These are phyloP conservation scores for Phytophthora colocasiae DNA, from an alignment of 352 stramenopile species.

Conservation along the genomic window DNA sequence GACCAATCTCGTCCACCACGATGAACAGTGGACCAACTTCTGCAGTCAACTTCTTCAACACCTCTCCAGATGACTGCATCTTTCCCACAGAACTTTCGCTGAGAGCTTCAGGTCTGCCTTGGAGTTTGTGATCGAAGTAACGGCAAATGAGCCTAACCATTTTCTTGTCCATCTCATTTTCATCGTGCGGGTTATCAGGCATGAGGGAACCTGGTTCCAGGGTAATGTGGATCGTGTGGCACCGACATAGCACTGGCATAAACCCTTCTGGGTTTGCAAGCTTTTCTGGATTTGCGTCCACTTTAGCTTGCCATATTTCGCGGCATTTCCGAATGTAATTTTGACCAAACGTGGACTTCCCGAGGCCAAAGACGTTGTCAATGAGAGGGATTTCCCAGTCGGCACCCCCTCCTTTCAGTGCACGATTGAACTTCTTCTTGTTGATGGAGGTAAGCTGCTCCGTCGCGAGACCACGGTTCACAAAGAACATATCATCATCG, in stretches of 20 bases:
- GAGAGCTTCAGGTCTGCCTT: too few species aligned
- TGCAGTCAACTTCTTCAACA: slow-evolving; percentile 10
- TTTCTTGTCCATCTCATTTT: too few species aligned
- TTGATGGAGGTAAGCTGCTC: not conserved
- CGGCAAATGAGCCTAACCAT: too few species aligned
- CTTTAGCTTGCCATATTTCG: not conserved
- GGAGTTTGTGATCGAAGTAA: too few species aligned
- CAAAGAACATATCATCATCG: not conserved
- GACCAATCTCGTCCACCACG: slow-evolving; percentile 25
- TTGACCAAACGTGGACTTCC: slow-evolving; percentile 17
- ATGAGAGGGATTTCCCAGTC: slow-evolving; percentile 12
- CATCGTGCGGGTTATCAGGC: too few species aligned
- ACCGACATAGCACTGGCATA: too few species aligned
- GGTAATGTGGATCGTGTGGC: too few species aligned
- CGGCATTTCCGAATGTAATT: slow-evolving; percentile 23
- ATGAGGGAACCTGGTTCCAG: too few species aligned
- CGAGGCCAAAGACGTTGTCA: slow-evolving; percentile 22
- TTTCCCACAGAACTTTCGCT: too few species aligned
- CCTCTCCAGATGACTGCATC: not conserved
- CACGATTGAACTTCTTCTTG: slow-evolving; percentile 8
- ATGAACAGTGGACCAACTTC: slow-evolving; percentile 39
- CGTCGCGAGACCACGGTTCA: slow-evolving; percentile 6
- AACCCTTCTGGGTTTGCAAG: not conserved
- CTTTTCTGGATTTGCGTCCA: not conserved
- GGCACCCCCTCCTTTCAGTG: not conserved